These are phyloP conservation scores for Xylariaceae sp. DNA, from an alignment of 2,329 filamentous ascomycete species.

Conservation along the genomic window DNA sequence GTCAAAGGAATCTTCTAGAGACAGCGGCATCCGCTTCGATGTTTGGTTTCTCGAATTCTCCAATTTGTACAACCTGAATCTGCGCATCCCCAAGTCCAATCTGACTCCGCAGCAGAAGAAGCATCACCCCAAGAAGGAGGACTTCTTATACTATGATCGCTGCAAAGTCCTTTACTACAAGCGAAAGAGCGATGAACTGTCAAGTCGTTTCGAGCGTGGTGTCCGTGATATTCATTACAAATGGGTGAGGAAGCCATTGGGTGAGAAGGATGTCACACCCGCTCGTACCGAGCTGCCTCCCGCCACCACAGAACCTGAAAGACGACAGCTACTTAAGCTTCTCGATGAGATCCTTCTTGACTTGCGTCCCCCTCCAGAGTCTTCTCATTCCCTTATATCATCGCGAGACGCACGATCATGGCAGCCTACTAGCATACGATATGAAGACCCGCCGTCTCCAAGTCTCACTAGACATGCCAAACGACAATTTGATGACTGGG, in stretches of 20 bases:
- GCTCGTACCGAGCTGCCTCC: constrained; percentile 15
- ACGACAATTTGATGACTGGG: constrained; percentile 20
- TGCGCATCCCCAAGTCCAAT: constrained; percentile 17
- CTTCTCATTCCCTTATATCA: no score
- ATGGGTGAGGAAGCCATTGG: constrained; percentile 25
- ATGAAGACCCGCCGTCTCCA: constrained; percentile 12
- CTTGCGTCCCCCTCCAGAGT: constrained; percentile 9
- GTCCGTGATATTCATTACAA: constrained; percentile 21
- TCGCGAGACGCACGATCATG: neutral
- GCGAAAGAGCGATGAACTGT: constrained; percentile 14
- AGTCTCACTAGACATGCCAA: constrained; percentile 14
- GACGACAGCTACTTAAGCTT: constrained; percentile 16
- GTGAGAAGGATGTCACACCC: constrained; percentile 17
- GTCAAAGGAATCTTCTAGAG: constrained; percentile 6
- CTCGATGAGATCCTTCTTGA: constrained; percentile 19
- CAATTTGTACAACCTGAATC: constrained; percentile 23
- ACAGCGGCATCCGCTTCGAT: constrained; percentile 17
- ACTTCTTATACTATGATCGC: constrained; percentile 19
- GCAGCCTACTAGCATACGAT: constrained; percentile 1
- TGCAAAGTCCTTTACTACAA: constrained; percentile 18
- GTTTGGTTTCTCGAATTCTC: constrained; percentile 28
- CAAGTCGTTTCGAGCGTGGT: constrained; percentile 14
- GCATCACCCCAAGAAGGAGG: constrained; percentile 16
- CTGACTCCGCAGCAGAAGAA: constrained; percentile 14
- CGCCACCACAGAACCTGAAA: constrained; percentile 21